phyloP scores from a whole-genome alignment of 139 green algal species.

The Ettlia oleoabundans region DNA sequence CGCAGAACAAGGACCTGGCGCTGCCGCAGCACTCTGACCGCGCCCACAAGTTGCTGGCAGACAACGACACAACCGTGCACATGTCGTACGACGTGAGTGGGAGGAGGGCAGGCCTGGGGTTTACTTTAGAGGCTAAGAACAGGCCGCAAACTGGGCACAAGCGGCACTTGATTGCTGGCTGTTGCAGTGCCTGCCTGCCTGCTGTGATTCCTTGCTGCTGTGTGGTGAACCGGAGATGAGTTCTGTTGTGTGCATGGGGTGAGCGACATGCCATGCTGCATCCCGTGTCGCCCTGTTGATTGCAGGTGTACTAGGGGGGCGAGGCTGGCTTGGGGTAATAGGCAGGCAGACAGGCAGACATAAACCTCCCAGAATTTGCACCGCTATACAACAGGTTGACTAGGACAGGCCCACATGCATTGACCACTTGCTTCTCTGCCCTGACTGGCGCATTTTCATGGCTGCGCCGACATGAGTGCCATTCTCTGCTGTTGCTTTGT shows the following conservation, averaged over 20 bases:
- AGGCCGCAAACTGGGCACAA: background rate
- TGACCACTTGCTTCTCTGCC: background rate
- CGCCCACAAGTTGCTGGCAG: conserved; percentile 59
- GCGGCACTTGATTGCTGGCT: background rate
- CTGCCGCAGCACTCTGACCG: conserved; percentile 60
- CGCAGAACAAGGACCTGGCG: conserved; percentile 57
- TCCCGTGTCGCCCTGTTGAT: background rate
- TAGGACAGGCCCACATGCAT: background rate
- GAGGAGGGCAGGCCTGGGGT: background rate
- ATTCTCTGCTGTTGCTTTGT: background rate
- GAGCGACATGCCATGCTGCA: no score
- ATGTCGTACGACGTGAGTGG: conserved; percentile 36
- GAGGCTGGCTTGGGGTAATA: no score
- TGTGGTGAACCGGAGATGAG: no score
- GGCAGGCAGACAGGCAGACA: conserved; percentile 15
- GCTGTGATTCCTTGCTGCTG: no score
- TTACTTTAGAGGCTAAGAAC: background rate
- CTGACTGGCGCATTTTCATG: conserved; percentile 13
- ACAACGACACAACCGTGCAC: conserved; percentile 52
- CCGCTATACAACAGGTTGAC: background rate
- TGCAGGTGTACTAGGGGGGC: conserved; percentile 31
- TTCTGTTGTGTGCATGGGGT: background rate
- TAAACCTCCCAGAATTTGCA: no score
- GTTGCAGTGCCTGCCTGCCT: background rate
- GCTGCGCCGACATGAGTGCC: no score